Evolutionary conservation across 805 yeast genomes (phyloP).

Genomic region (Hanseniaspora lindneri): DNA sequence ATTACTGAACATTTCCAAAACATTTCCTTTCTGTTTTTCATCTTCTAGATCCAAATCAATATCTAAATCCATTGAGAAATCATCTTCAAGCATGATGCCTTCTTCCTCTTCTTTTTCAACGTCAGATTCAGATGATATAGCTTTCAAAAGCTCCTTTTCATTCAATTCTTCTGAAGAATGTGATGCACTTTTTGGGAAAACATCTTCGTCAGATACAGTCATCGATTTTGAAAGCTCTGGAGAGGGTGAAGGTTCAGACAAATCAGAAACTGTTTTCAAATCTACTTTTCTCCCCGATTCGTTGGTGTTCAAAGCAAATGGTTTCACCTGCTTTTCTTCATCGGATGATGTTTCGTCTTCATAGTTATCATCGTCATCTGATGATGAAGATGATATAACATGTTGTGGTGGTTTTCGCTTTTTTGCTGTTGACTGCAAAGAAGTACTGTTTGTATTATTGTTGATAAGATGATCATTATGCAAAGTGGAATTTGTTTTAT

Average conservation of each 20-base stretch:
- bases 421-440: not conserved
- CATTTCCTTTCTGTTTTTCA: slow-evolving; percentile 15
- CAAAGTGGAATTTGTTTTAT: slow-evolving; percentile 24
- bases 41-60: slow-evolving; percentile 18
- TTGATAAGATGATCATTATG: not conserved
- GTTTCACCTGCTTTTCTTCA: not conserved
- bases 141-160: slow-evolving; percentile 2
- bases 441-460: not conserved
- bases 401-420: not conserved
- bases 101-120: slow-evolving; percentile 36
- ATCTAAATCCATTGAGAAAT: slow-evolving; percentile 20
- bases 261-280: not conserved
- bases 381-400: not conserved
- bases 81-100: slow-evolving; percentile 16
- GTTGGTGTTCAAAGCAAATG: not conserved
- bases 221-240: not conserved
- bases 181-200: not conserved
- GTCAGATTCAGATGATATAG: slow-evolving; percentile 11
- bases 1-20: slow-evolving; percentile 24
- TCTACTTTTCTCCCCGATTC: not conserved
- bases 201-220: not conserved
- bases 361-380: slow-evolving; percentile 32
- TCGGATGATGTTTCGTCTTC: slow-evolving; percentile 40
- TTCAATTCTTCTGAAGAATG: slow-evolving; percentile 6
- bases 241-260: not conserved